Conservation (phyloP, 1,139 yeast genomes). For the Scheffersomyces quercinus region DNA sequence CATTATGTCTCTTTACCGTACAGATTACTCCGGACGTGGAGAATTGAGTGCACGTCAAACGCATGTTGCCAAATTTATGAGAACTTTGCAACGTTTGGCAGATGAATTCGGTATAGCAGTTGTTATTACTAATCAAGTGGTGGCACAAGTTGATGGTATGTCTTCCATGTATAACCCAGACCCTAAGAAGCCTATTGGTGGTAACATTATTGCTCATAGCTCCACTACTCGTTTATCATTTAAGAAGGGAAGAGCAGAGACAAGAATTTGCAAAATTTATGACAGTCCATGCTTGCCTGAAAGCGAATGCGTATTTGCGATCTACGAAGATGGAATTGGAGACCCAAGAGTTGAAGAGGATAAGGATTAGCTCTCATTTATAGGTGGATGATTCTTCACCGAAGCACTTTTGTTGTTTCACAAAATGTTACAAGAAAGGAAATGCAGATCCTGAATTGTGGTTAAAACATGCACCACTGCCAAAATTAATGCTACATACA, state of each 20-base stretch:
- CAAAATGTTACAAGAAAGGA: neutral
- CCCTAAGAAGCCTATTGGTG: constrained; percentile 99
- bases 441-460: neutral
- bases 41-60: constrained; percentile 94
- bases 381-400: neutral
- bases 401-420: neutral
- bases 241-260: constrained; percentile 88
- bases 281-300: constrained; percentile 97
- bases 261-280: constrained; percentile 88
- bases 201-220: constrained; percentile 95
- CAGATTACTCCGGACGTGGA: constrained; percentile 95
- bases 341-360: constrained; percentile 86
- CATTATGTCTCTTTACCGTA: constrained; percentile 92
- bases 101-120: constrained; percentile 99
- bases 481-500: too few species aligned
- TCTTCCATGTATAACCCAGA: constrained; percentile 85
- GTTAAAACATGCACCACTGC: too few species aligned
- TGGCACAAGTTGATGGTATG: constrained; percentile 95
- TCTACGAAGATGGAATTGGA: constrained; percentile 95
- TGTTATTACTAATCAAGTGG: constrained; percentile 97
- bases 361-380: constrained; percentile 9
- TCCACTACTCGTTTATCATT: constrained; percentile 90
- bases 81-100: constrained; percentile 87
- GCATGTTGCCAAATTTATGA: constrained; percentile 91
- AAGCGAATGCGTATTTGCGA: constrained; percentile 92